phyloP scores from a whole-genome alignment of 768 basidiomycete species.

The Rhodotorula diobovata region DNA sequence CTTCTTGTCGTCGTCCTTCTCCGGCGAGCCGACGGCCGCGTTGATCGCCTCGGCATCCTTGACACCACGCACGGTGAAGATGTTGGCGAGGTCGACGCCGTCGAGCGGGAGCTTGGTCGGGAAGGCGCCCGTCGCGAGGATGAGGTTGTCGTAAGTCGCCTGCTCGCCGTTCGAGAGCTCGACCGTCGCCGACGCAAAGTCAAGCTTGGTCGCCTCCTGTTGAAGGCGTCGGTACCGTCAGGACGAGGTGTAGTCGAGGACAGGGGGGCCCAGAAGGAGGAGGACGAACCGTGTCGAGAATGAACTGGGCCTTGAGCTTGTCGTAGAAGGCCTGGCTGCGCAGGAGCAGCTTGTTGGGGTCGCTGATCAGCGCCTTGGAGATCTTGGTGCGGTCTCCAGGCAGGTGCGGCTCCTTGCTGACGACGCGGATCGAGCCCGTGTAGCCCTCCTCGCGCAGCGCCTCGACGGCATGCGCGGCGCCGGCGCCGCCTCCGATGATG shows the following conservation, averaged over 20 bases:
- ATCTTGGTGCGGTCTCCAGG: slow-evolving; percentile 89
- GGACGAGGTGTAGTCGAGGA: too few species aligned
- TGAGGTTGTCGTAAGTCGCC: slow-evolving; percentile 66
- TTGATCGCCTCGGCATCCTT: slow-evolving; percentile 59
- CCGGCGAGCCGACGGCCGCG: slow-evolving; percentile 33
- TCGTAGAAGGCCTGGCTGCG: slow-evolving; percentile 63
- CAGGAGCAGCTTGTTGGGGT: slow-evolving; percentile 71
- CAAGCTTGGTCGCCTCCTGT: slow-evolving; percentile 65
- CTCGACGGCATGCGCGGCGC: slow-evolving; percentile 62
- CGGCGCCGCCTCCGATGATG: slow-evolving; percentile 80
- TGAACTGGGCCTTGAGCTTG: slow-evolving; percentile 62
- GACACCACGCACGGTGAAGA: slow-evolving; percentile 68
- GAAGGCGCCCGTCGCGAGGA: slow-evolving; percentile 70
- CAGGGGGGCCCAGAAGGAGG: too few species aligned
- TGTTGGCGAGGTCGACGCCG: slow-evolving; percentile 67
- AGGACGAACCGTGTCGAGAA: slow-evolving; percentile 57
- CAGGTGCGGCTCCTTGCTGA: slow-evolving; percentile 69
- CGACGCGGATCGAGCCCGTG: slow-evolving; percentile 66
- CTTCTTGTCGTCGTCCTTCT: slow-evolving; percentile 54
- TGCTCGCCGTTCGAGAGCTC: slow-evolving; percentile 61
- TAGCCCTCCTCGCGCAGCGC: slow-evolving; percentile 63
- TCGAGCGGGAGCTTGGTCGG: slow-evolving; percentile 73
- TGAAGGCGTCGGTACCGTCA: neutral
- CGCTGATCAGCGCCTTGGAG: slow-evolving; percentile 76
- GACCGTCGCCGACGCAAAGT: slow-evolving; percentile 62